Evolutionary conservation across 371 early-diverging fungal species (phyloP).

Genomic region (Haplosporangium sp.): DNA sequence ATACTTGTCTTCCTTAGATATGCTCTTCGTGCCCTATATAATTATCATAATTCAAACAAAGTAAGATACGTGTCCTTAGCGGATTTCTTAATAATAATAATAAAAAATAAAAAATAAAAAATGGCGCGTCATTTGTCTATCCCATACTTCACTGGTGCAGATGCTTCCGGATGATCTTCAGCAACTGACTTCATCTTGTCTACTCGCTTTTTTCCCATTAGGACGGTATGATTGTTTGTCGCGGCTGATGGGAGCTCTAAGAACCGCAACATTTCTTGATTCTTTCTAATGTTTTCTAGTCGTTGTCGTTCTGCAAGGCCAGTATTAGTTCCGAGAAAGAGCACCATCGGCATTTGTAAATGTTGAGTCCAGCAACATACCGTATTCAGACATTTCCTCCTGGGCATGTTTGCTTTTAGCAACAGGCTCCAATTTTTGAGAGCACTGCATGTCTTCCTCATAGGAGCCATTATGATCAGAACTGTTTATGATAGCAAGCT

Average conservation of each 20-base stretch:
- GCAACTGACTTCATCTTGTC: not conserved
- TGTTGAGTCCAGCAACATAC: not conserved
- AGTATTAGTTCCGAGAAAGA: not conserved
- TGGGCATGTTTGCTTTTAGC: not conserved
- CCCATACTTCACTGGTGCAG: not conserved
- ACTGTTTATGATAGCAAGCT: not conserved
- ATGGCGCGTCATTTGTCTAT: not conserved
- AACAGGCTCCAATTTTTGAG: not conserved
- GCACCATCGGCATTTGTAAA: not conserved
- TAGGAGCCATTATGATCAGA: slow-evolving; percentile 16
- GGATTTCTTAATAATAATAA: no score
- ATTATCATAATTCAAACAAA: no score
- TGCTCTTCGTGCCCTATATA: no score
- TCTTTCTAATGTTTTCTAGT: slow-evolving; percentile 69
- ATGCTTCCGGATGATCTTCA: not conserved
- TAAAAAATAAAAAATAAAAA: no score
- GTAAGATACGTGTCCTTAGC: no score
- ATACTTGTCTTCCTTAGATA: not conserved
- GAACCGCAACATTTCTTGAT: slow-evolving; percentile 68
- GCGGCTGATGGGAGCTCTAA: slow-evolving; percentile 54
- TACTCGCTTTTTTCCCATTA: slow-evolving; percentile 6
- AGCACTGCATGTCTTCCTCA: slow-evolving; percentile 3
- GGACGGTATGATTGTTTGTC: slow-evolving; percentile 14
- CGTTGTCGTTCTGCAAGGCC: slow-evolving; percentile 64
- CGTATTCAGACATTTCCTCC: slow-evolving; percentile 40